phyloP scores from a whole-genome alignment of 306 rosid genomes.

The Lablab purpureus region DNA sequence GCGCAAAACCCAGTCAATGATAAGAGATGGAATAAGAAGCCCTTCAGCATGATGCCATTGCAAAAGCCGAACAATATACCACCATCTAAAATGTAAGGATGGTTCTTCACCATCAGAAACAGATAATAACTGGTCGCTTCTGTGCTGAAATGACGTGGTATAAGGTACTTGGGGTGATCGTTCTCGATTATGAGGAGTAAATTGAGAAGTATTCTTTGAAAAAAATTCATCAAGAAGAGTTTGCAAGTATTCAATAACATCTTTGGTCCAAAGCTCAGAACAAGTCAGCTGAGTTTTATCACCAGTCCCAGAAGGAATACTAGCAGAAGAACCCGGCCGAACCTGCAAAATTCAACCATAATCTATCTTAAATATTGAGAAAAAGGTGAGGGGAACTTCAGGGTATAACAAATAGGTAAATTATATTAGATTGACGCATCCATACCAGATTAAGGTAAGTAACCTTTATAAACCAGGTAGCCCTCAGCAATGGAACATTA shows the following conservation, averaged over 20 bases:
- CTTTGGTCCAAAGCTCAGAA: conserved; percentile 90
- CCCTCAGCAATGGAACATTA: conserved; percentile 94
- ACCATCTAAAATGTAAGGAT: conserved; percentile 89
- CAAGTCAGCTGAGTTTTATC: conserved; percentile 87
- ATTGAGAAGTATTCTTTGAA: conserved; percentile 65
- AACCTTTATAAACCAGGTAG: conserved; percentile 95
- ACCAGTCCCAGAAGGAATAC: conserved; percentile 68
- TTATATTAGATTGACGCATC: conserved; percentile 28
- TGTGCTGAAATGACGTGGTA: conserved; percentile 67
- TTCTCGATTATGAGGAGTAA: conserved; percentile 66
- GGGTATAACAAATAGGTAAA: not conserved
- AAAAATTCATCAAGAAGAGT: conserved; percentile 77
- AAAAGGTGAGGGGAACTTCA: not conserved
- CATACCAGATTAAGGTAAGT: conserved; percentile 91
- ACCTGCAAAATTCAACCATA: conserved; percentile 66
- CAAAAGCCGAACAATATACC: conserved; percentile 90
- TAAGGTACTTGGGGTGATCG: conserved; percentile 66
- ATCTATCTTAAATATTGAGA: conserved; percentile 42
- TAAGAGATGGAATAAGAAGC: conserved; percentile 79
- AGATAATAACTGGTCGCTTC: conserved; percentile 60
- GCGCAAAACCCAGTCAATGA: conserved; percentile 92
- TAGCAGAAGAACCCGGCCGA: conserved; percentile 74
- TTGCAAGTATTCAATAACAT: conserved; percentile 88
- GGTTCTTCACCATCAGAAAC: conserved; percentile 75
- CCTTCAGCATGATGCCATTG: conserved; percentile 97